Evolutionary conservation across 768 basidiomycete species (phyloP), one percentile per base, ranked within the genome.

Genomic region (Macrocybe gigantea): DNA sequence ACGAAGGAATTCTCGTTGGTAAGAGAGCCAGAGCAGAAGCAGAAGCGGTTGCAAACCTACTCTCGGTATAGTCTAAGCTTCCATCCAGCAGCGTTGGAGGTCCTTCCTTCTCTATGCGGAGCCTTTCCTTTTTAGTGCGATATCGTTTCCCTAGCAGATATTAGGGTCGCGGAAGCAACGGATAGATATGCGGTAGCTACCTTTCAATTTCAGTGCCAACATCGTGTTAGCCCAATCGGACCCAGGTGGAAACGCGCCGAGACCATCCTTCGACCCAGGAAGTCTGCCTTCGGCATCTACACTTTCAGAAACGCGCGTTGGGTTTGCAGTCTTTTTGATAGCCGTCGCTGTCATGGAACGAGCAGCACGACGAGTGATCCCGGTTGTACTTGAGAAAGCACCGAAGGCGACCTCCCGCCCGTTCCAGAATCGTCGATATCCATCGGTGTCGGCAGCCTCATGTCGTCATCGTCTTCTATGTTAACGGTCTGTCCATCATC

Each of bases 121-220:
- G 55, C 7, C 88, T 73, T 53, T 91, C 88, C 56, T 85, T 89
- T 70, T 91, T 91, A 1, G 87, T 89, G 47, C 77, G 78, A 58
- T 89, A 88, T 9, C 80, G 76, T 56, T 88, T 89, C 13, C 85
- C 87, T 87, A 49, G 3, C 44, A 36, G 13, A 45, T 11, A 39
- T 48, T 8, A 37, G 48, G 37, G 13, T 40, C 3, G 14, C 40
- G 10, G 38, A 41, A 39, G 12, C 31, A 9, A 1, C 35, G 44
- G 1, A 6, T 42, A 41, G 41, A 12, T 7, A 13, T 41, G 22
- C 5, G 44, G 42, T 38, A 41, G 41, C 30, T 49, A 83, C 88
- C 87, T 72, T 87, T 88, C 43, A 88, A 67, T 63, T 89, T 90
- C 33, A 90, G 66, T 1, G 75, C 73, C 7, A 90, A 58, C 82